phyloP scores from a whole-genome alignment of 257 asterid genomes.

The Rauvolfia tetraphylla region DNA sequence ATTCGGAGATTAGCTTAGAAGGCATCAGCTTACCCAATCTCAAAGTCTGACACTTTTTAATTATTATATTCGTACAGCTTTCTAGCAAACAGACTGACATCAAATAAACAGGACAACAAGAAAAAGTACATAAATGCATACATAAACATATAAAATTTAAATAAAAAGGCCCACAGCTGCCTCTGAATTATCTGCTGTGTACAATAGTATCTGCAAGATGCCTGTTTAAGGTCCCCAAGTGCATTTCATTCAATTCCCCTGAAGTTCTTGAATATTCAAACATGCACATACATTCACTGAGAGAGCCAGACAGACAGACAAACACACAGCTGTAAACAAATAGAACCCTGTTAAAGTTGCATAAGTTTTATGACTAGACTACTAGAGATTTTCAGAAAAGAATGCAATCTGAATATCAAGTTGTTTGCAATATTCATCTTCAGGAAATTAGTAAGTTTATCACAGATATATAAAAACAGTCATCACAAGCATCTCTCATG shows the following conservation, averaged over 20 bases:
- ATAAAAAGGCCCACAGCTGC: background rate
- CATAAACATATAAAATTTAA: background rate
- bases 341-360: background rate
- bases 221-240: background rate
- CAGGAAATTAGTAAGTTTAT: background rate
- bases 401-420: background rate
- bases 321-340: background rate
- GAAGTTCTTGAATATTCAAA: background rate
- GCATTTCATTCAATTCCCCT: background rate
- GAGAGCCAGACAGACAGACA: background rate
- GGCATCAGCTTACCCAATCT: no score
- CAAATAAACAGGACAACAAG: background rate
- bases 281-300: background rate
- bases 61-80: no score
- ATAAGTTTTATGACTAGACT: background rate
- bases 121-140: no score
- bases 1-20: background rate
- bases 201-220: background rate
- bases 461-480: background rate
- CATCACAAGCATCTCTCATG: background rate
- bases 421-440: background rate
- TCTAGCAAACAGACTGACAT: background rate
- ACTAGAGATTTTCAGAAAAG: background rate
- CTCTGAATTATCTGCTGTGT: background rate
- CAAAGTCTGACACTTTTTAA: background rate